A percentile compares a stretch with the other conserved stretches of the same genome.
Evolutionary conservation across 805 yeast genomes (phyloP).

Genomic region (Candida awuae): DNA sequence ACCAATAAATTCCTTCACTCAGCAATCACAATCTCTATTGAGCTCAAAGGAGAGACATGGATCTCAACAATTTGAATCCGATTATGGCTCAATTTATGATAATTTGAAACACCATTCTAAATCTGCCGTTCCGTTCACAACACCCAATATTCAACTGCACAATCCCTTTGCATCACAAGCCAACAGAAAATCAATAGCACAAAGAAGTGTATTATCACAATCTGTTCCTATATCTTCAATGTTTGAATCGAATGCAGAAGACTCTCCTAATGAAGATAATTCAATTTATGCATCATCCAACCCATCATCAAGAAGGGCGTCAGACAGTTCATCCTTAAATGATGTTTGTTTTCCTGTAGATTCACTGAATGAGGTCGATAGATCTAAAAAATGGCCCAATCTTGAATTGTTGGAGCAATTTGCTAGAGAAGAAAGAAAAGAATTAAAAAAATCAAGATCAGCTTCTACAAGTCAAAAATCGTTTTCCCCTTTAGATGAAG

Average conservation of each 20-base stretch:
- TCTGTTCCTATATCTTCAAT: conserved; percentile 5
- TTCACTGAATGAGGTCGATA: conserved; percentile 27
- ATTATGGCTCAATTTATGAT: background rate
- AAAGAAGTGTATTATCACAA: conserved; percentile 6
- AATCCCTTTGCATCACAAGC: conserved; percentile 1
- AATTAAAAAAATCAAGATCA: conserved; percentile 20
- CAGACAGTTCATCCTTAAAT: conserved; percentile 67
- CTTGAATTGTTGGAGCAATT: conserved; percentile 66
- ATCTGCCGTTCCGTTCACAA: background rate
- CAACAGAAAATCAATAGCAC: background rate
- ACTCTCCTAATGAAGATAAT: conserved; percentile 9
- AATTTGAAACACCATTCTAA: too few relatives aligned
- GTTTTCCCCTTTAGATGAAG: background rate
- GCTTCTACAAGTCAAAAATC: conserved; percentile 22
- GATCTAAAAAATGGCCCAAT: conserved; percentile 72
- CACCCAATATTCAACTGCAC: too few relatives aligned
- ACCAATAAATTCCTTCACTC: conserved; percentile 3
- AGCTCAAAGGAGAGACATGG: conserved; percentile 6
- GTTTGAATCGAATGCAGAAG: background rate
- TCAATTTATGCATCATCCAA: conserved; percentile 39
- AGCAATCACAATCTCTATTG: conserved; percentile 6
- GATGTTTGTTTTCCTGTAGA: conserved; percentile 91
- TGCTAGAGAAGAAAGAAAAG: conserved; percentile 56
- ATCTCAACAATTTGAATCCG: background rate
- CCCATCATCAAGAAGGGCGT: conserved; percentile 53